Conservation (phyloP, 2,329 filamentous ascomycete species). For the Pyricularia pennisetigena region DNA sequence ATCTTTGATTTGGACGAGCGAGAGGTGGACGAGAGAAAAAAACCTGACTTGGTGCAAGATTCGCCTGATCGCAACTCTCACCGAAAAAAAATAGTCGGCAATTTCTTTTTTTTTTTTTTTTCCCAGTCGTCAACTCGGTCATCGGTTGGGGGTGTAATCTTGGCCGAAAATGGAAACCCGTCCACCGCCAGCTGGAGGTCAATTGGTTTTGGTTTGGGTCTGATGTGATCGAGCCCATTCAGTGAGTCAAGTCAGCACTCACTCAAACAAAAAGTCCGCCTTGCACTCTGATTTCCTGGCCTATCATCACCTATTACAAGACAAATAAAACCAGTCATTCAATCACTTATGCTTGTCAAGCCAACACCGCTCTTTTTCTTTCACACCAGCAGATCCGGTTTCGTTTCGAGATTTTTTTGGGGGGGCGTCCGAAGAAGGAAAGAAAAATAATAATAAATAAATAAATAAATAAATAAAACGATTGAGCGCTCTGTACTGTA, state of each 20-base stretch:
- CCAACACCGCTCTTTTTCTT: neutral
- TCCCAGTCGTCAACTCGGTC: neutral
- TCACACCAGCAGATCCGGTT: neutral
- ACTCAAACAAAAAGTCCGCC: neutral
- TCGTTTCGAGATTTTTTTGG: neutral
- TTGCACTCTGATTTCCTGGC: neutral
- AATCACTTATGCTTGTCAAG: neutral
- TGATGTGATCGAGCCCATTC: neutral
- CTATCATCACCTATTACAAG: neutral
- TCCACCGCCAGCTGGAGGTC: neutral
- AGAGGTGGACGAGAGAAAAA: neutral
- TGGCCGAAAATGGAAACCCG: neutral
- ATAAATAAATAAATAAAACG: neutral
- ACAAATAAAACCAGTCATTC: neutral
- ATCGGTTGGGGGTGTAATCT: neutral
- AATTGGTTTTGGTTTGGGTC: neutral
- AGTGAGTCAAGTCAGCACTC: neutral
- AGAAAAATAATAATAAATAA: neutral
- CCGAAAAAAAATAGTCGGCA: neutral
- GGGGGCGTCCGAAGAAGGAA: neutral
- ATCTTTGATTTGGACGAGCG: neutral
- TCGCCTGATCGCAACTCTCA: neutral
- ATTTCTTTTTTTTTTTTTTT: no score
- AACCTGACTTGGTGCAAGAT: neutral
- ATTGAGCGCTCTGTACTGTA: neutral